phyloP scores from a whole-genome alignment of 2,329 filamentous ascomycete genomes.

The Aspergillus spinulosporus region DNA sequence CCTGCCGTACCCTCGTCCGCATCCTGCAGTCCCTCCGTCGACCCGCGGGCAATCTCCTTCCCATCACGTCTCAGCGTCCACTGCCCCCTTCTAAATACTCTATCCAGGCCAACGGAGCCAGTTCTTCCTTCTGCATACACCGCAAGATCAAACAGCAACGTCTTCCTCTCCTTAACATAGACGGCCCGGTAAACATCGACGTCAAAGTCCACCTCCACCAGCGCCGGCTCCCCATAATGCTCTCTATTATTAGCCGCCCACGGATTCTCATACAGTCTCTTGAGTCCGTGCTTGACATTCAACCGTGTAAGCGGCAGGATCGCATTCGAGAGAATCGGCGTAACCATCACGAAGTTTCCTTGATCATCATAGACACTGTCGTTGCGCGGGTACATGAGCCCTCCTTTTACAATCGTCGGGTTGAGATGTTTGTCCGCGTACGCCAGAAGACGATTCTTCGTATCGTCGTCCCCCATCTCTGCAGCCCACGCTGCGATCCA shows the following conservation, averaged over 20 bases:
- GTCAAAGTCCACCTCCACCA: constrained; percentile 2
- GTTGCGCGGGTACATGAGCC: constrained; percentile 2
- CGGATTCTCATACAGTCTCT: constrained; percentile 6
- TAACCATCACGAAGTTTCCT: background rate
- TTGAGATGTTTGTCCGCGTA: constrained; percentile 7
- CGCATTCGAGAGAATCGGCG: constrained; percentile 1
- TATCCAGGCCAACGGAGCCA: background rate
- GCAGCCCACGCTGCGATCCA: constrained; percentile 5
- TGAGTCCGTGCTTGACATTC: constrained; percentile 1
- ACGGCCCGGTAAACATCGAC: constrained; percentile 9
- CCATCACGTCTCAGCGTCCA: constrained; percentile 7
- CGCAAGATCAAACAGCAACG: constrained; percentile 5
- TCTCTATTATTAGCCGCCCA: constrained; percentile 3
- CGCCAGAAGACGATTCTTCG: background rate
- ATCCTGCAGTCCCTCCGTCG: background rate
- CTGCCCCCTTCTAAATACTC: background rate
- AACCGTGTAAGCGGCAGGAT: constrained; percentile 3
- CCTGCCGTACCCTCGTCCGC: background rate
- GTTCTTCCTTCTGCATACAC: background rate
- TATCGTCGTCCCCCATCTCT: constrained; percentile 9
- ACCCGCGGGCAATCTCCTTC: background rate
- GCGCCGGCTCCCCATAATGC: constrained; percentile 7
- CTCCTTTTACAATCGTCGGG: constrained; percentile 6
- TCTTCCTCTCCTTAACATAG: background rate
- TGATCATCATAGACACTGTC: background rate